These are phyloP conservation scores for Apophysomyces variabilis DNA, from an alignment of 371 early-diverging fungal species.

Conservation along the genomic window DNA sequence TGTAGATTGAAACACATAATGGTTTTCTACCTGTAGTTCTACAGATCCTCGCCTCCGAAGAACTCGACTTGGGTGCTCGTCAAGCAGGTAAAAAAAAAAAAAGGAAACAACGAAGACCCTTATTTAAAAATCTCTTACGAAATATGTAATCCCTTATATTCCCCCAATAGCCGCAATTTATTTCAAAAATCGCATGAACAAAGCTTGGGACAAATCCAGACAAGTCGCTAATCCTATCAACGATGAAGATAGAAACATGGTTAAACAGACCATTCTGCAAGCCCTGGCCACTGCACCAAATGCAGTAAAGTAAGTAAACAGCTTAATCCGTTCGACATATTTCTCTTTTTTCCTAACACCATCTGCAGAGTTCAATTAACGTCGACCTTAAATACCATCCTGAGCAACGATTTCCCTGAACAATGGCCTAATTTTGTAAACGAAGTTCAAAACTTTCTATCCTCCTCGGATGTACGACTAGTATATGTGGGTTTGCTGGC, in stretches of 20 bases:
- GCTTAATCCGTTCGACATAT: neutral
- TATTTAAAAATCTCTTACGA: neutral
- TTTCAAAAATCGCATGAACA: slow-evolving; percentile 87
- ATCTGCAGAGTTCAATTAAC: slow-evolving; percentile 72
- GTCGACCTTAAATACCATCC: slow-evolving; percentile 67
- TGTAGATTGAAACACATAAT: slow-evolving; percentile 59
- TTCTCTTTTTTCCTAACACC: neutral
- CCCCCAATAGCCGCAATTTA: slow-evolving; percentile 80
- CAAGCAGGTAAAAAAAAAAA: slow-evolving; percentile 69
- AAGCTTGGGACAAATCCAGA: slow-evolving; percentile 71
- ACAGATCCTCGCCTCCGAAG: slow-evolving; percentile 70
- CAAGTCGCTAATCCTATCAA: slow-evolving; percentile 52
- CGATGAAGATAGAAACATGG: slow-evolving; percentile 71
- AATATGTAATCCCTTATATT: neutral
- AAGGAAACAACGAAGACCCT: slow-evolving; percentile 8
- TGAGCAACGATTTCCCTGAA: slow-evolving; percentile 76
- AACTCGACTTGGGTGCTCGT: slow-evolving; percentile 66
- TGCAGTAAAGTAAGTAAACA: slow-evolving; percentile 64
- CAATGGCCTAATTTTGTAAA: slow-evolving; percentile 84
- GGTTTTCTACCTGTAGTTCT: slow-evolving; percentile 75
- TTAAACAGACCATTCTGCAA: slow-evolving; percentile 75
- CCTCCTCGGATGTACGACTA: slow-evolving; percentile 63
- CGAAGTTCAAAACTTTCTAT: slow-evolving; percentile 63
- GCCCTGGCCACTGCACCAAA: slow-evolving; percentile 70
- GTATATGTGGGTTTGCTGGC: slow-evolving; percentile 79